Conservation (phyloP, 345 rosid genomes). For the Rhizophora apiculata region DNA sequence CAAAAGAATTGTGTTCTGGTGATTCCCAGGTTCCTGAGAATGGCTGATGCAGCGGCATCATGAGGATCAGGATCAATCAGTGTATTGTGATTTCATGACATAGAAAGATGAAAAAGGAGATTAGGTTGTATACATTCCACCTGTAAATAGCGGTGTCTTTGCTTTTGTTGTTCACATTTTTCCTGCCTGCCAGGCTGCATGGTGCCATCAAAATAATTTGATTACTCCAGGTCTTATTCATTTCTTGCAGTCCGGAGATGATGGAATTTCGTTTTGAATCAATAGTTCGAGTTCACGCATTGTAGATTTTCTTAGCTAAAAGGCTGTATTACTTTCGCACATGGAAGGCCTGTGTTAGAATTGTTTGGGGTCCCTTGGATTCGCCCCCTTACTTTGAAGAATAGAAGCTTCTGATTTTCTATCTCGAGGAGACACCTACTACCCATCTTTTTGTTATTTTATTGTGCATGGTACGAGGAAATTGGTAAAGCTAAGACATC, state of each 20-base stretch:
- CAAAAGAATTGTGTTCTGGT: constrained; percentile 36
- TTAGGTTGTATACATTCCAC: constrained; percentile 22
- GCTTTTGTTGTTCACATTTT: constrained; percentile 18
- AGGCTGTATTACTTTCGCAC: too few species aligned
- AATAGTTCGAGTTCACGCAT: neutral
- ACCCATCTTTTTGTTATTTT: too few species aligned
- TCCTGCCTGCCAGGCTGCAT: constrained; percentile 25
- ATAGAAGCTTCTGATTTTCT: too few species aligned
- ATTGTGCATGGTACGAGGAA: too few species aligned
- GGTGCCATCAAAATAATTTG: constrained; percentile 21
- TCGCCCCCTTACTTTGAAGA: too few species aligned
- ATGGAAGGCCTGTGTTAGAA: too few species aligned
- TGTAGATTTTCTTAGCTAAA: neutral
- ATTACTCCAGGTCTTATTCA: neutral
- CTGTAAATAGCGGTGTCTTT: constrained; percentile 30
- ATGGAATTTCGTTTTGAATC: neutral
- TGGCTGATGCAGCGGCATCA: constrained; percentile 26
- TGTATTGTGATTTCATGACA: constrained; percentile 4
- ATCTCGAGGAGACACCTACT: too few species aligned
- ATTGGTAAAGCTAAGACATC: too few species aligned
- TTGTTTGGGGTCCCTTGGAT: too few species aligned
- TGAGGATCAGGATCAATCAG: constrained; percentile 7
- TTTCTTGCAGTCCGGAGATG: constrained; percentile 19
- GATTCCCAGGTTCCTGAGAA: constrained; percentile 27
- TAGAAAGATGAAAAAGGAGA: constrained; percentile 21